These are phyloP conservation scores for Lanmaoa pseudosensibilis DNA, from an alignment of 768 basidiomycete species.

Conservation along the genomic window DNA sequence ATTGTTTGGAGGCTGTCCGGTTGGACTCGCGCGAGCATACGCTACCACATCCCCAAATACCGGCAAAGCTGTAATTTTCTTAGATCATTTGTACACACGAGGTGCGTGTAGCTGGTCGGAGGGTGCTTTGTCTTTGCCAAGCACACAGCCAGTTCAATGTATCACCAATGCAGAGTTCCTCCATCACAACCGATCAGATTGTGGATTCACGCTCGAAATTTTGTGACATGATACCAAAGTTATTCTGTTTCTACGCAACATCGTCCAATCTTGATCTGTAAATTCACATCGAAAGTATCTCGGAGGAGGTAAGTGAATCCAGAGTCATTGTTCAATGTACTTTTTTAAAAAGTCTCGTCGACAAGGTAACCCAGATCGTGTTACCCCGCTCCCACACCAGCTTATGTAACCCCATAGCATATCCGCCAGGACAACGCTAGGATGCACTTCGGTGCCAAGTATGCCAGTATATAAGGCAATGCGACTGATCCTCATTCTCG, in stretches of 20 bases:
- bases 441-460: not conserved
- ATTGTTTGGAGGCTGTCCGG: slow-evolving; percentile 46
- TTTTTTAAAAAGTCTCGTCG: slow-evolving; percentile 7
- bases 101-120: slow-evolving; percentile 6
- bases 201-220: slow-evolving; percentile 1
- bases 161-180: not conserved
- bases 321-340: slow-evolving; percentile 4
- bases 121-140: slow-evolving; percentile 2
- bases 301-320: not conserved
- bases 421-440: not conserved
- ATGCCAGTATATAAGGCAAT: slow-evolving; percentile 12
- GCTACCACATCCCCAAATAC: not conserved
- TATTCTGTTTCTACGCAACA: slow-evolving; percentile 19
- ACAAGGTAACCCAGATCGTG: slow-evolving; percentile 24
- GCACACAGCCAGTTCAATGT: not conserved
- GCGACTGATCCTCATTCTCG: not conserved
- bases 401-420: slow-evolving; percentile 17
- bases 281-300: slow-evolving; percentile 2
- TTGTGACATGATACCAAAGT: not conserved
- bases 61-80: slow-evolving; percentile 20
- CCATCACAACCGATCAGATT: slow-evolving; percentile 12
- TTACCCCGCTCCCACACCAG: not conserved
- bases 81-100: not conserved
- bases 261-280: not conserved
- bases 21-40: slow-evolving; percentile 18